A percentile compares a stretch with the other conserved stretches of the same genome.
Conservation (phyloP, 2,329 filamentous ascomycete genomes). For the Alternaria dauci region DNA sequence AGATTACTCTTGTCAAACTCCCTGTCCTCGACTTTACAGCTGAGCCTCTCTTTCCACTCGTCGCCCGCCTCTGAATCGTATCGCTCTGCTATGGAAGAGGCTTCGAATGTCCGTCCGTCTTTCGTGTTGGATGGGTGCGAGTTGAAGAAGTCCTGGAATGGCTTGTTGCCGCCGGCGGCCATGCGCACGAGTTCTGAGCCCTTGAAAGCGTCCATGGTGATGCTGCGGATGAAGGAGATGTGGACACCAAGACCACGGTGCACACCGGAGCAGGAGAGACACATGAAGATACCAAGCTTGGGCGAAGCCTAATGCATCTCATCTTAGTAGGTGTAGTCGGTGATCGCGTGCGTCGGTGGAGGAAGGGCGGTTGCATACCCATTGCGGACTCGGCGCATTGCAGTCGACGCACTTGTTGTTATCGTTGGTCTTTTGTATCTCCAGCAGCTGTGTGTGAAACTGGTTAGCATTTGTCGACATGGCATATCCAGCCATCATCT, state of each 20-base stretch:
- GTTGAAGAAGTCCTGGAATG: constrained; percentile 89
- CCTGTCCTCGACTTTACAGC: constrained; percentile 84
- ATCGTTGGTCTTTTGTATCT: constrained; percentile 87
- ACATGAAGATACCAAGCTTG: constrained; percentile 99
- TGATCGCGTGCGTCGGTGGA: constrained; percentile 16
- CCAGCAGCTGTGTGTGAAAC: constrained; percentile 70
- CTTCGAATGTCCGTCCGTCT: constrained; percentile 71
- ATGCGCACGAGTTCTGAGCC: constrained; percentile 90
- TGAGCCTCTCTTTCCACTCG: constrained; percentile 91
- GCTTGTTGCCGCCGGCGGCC: constrained; percentile 88
- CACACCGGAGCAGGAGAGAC: constrained; percentile 91
- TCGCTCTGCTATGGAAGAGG: constrained; percentile 86
- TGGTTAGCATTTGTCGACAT: constrained; percentile 22
- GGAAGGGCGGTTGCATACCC: constrained; percentile 66
- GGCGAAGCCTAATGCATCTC: constrained; percentile 69
- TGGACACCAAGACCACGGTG: constrained; percentile 96
- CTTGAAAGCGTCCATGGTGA: constrained; percentile 99
- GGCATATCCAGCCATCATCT: not conserved
- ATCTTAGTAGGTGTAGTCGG: constrained; percentile 26
- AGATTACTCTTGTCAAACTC: constrained; percentile 79
- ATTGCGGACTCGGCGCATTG: constrained; percentile 94
- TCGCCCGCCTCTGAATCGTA: constrained; percentile 91
- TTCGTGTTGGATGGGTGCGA: constrained; percentile 56
- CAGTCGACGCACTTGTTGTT: constrained; percentile 96
- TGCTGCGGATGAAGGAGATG: constrained; percentile 96